A percentile compares a stretch with the other conserved stretches of the same genome.
Evolutionary conservation across 176 grass and related monocot species (phyloP).

Genomic region (Carex scoparia): DNA sequence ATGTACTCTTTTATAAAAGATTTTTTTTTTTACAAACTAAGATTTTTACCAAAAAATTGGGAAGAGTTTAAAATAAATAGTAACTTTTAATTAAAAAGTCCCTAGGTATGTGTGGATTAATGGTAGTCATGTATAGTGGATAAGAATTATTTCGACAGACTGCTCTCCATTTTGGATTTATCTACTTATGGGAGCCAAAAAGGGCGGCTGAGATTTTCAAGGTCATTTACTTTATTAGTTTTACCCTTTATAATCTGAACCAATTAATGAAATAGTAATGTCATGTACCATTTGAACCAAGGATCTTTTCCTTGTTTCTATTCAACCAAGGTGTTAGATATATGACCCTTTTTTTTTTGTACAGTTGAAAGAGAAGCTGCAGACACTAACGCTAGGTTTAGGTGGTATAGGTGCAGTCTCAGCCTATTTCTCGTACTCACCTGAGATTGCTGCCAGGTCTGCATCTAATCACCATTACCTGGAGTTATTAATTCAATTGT

Average conservation of each 20-base stretch:
- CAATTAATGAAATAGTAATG: not conserved
- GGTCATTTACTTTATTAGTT: not conserved
- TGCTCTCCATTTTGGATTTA: not conserved
- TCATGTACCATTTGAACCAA: not conserved
- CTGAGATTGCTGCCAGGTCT: conserved; percentile 87
- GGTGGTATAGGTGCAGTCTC: conserved; percentile 75
- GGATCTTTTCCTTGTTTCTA: not conserved
- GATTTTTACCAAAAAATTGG: not conserved
- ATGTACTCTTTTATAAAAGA: not conserved
- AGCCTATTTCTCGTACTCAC: conserved; percentile 87
- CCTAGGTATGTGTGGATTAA: not conserved
- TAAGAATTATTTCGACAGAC: not conserved
- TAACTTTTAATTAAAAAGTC: not conserved
- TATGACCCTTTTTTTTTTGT: conserved; percentile 17
- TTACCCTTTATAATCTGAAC: not conserved
- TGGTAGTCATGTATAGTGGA: not conserved
- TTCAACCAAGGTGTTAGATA: not conserved
- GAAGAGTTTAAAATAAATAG: not conserved
- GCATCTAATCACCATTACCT: not conserved
- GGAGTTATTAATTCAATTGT: not conserved
- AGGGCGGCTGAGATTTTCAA: not conserved
- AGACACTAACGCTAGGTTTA: conserved; percentile 64
- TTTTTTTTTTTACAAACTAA: not conserved
- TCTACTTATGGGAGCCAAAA: not conserved
- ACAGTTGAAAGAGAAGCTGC: conserved; percentile 88